Percentiles rank a stretch among this genome's conserved stretches.
These are phyloP conservation scores for Dryadomyces quercivorus DNA, from an alignment of 2,329 filamentous ascomycete genomes.

Conservation along the genomic window DNA sequence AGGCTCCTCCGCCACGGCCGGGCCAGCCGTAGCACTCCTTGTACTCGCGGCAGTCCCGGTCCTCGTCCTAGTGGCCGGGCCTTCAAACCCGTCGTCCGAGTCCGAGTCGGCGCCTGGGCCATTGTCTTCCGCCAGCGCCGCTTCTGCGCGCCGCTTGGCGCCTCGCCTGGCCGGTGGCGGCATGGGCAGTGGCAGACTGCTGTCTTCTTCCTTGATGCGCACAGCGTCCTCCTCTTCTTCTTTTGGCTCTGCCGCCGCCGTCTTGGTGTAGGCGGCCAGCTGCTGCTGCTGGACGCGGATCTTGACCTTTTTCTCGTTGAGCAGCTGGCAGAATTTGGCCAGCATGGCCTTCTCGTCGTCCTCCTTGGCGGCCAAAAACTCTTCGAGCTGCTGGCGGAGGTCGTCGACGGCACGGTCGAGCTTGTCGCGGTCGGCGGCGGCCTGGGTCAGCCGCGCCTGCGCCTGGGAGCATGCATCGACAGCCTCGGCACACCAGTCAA, in stretches of 20 bases:
- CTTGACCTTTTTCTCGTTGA: slow-evolving; percentile 73
- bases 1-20: slow-evolving; percentile 20
- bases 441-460: slow-evolving; percentile 28
- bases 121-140: slow-evolving; percentile 23
- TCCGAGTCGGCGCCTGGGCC: slow-evolving; percentile 14
- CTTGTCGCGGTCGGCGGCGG: slow-evolving; percentile 28
- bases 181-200: not conserved
- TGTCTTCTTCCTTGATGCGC: not conserved
- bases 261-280: slow-evolving; percentile 20
- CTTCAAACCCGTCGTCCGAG: slow-evolving; percentile 31
- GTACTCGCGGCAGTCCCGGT: not conserved
- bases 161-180: slow-evolving; percentile 4
- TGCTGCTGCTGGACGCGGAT: slow-evolving; percentile 61
- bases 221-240: slow-evolving; percentile 13
- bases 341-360: slow-evolving; percentile 55
- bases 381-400: slow-evolving; percentile 51
- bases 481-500: slow-evolving; percentile 57
- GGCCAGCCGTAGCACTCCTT: not conserved
- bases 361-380: slow-evolving; percentile 53
- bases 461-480: slow-evolving; percentile 34
- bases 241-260: not conserved
- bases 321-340: slow-evolving; percentile 54
- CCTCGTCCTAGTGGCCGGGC: slow-evolving; percentile 2
- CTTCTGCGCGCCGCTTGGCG: slow-evolving; percentile 20
- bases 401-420: slow-evolving; percentile 45